Evolutionary conservation across 2,329 filamentous ascomycete species (phyloP).

Genomic region (Curvularia sp.): DNA sequence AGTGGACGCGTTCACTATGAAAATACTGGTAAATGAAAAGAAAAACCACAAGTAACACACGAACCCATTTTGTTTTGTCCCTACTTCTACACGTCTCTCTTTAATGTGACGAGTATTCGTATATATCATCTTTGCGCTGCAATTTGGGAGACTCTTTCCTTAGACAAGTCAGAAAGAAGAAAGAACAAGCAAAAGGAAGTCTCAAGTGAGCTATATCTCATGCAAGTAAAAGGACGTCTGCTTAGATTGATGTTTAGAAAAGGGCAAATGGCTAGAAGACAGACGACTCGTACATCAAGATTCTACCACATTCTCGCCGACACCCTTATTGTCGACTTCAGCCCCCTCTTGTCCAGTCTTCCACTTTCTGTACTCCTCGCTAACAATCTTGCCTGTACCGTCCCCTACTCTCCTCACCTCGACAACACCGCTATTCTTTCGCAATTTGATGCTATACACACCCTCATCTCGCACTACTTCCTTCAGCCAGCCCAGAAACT

Average conservation of each 20-base stretch:
- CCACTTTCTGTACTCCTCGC: constrained; percentile 80
- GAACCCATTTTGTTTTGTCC: too few relatives aligned
- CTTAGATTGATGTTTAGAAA: not conserved
- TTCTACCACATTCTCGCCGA: not conserved
- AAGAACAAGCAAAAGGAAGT: not conserved
- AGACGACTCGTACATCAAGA: not conserved
- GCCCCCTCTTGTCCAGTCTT: constrained; percentile 14
- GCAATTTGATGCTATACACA: constrained; percentile 80
- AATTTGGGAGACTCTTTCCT: not conserved
- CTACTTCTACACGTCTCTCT: too few relatives aligned
- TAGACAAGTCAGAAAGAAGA: not conserved
- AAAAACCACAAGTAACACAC: not conserved
- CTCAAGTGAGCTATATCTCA: not conserved
- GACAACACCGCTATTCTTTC: constrained; percentile 68
- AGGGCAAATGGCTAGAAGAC: not conserved
- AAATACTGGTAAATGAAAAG: not conserved
- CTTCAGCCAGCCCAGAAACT: constrained; percentile 77
- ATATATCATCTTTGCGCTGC: not conserved
- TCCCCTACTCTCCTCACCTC: constrained; percentile 78
- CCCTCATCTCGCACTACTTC: constrained; percentile 70
- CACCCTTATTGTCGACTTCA: too few relatives aligned
- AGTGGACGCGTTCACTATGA: not conserved
- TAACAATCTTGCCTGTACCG: constrained; percentile 78
- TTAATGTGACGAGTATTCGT: too few relatives aligned
- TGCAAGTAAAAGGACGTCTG: not conserved